Evolutionary conservation across 495 filamentous ascomycete genomes (phyloP).

Genomic region (Neurospora sublineolata): DNA sequence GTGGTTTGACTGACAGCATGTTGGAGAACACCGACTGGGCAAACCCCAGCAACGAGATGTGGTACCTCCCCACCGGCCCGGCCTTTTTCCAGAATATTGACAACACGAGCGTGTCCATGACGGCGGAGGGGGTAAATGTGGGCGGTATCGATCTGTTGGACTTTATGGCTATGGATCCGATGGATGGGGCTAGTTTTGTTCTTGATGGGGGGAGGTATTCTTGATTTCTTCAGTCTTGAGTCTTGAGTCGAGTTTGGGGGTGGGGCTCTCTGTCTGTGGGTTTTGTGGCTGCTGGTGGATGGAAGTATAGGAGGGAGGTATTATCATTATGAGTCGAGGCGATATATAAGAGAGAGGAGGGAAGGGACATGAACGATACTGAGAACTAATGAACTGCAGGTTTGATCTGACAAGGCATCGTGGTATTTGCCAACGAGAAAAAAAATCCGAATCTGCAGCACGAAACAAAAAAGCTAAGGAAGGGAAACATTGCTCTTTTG

Average conservation of each 20-base stretch:
- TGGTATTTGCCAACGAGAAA: not conserved
- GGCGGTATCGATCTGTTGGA: constrained; percentile 45
- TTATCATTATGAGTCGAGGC: not conserved
- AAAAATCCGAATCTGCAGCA: not conserved
- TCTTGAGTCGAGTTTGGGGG: not conserved
- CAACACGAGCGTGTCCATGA: constrained; percentile 42
- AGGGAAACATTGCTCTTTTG: not conserved
- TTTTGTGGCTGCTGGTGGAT: not conserved
- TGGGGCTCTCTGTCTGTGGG: not conserved
- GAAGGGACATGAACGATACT: not conserved
- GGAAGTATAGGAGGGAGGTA: not conserved
- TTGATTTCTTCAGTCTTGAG: not conserved
- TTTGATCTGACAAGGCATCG: not conserved
- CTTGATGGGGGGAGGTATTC: constrained; percentile 21
- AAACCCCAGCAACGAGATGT: constrained; percentile 39
- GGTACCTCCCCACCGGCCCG: constrained; percentile 44
- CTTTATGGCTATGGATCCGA: constrained; percentile 45
- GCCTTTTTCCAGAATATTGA: constrained; percentile 45
- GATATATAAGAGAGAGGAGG: not conserved
- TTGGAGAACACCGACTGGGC: constrained; percentile 35
- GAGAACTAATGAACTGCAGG: not conserved
- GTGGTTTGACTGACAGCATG: constrained; percentile 11
- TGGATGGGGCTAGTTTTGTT: constrained; percentile 17
- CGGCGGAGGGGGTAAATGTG: constrained; percentile 46
- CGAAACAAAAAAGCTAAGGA: not conserved